Base-by-base conservation (phyloP, 805 yeast species). In the Myxozyma nipponensis region DNA sequence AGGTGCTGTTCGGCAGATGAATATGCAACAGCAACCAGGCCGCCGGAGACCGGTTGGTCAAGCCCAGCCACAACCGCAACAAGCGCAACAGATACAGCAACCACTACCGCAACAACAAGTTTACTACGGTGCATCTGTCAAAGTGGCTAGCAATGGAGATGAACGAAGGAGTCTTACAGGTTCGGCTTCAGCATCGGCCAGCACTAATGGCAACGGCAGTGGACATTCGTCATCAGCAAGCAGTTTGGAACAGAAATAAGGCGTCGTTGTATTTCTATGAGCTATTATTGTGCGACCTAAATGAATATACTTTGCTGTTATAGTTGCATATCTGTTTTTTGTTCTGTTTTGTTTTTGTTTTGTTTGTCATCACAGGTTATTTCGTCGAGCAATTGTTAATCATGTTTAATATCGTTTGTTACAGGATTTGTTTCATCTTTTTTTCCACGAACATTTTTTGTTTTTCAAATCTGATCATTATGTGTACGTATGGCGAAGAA, bases 161-260 rank as follows among this genome's bases (percentile, higher is more conserved):
- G 46, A 46, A 4, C 44, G 49, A 13, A 50, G 51, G 7, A 53
- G 54, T 25, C 21, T 49, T 25, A 53, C 54, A 18, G 57, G 54
- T 21, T 47, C 52, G 30, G 56, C 56, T 4, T 49, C 54, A 19
- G 57, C 57, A 22, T 48, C 53, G 18, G 57, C 57, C 38, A 53
- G 54, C 41, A 50, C 54, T 10, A 49, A 46, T 44, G 45, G 45
- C 38, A 46, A 53, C 25, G 54, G 54, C 19, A 49, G 54, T 32
- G 57, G 57, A 25, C 38, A 53, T 34, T 49, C 54, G 43, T 47
- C 53, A 19, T 54, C 58, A 9, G 52, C 58, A 9, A 54, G 58
- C 40, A 50, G 56, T 36, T 49, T 51, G 4, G 58, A 54, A 42
- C 58, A 54, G 43, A 49, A 52, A 24, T 52, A 21, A 38, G 13